Evolutionary conservation across 1,284 basidiomycete genomes (phyloP).

Genomic region (Fomitopsis pinicola): DNA sequence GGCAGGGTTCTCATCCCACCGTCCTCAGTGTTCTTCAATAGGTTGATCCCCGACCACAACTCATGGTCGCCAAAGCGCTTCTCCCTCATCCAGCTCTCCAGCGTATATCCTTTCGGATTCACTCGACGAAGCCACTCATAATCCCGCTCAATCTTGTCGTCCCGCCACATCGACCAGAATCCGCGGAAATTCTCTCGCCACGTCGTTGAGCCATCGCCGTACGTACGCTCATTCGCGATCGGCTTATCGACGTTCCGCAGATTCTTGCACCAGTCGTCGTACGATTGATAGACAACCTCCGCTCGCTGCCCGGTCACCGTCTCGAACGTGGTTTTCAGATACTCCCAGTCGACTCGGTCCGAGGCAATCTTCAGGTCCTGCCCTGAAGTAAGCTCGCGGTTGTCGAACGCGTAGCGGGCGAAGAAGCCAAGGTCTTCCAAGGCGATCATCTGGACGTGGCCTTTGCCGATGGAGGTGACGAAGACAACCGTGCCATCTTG

Average conservation of each 20-base stretch:
- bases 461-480: conserved; percentile 33
- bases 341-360: conserved; percentile 37
- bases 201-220: conserved; percentile 28
- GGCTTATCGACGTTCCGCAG: conserved; percentile 27
- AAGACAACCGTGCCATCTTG: conserved; percentile 43
- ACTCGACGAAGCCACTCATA: conserved; percentile 36
- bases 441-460: conserved; percentile 40
- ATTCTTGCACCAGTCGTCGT: conserved; percentile 35
- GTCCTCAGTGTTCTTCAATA: conserved; percentile 19
- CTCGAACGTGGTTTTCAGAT: conserved; percentile 35
- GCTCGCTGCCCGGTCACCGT: conserved; percentile 24
- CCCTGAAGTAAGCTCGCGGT: conserved; percentile 35
- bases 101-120: conserved; percentile 28
- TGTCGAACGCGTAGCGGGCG: conserved; percentile 41
- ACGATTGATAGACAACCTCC: conserved; percentile 28
- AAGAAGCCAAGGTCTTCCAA: conserved; percentile 45
- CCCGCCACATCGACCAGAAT: conserved; percentile 38
- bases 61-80: conserved; percentile 11
- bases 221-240: conserved; percentile 21
- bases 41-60: background rate
- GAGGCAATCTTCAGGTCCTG: conserved; percentile 38
- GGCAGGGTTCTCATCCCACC: conserved; percentile 4
- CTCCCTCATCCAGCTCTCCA: conserved; percentile 26
- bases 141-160: conserved; percentile 38
- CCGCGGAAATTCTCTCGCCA: conserved; percentile 36